phyloP scores from a whole-genome alignment of 495 filamentous ascomycete species.

The Penicillium bialowiezense region DNA sequence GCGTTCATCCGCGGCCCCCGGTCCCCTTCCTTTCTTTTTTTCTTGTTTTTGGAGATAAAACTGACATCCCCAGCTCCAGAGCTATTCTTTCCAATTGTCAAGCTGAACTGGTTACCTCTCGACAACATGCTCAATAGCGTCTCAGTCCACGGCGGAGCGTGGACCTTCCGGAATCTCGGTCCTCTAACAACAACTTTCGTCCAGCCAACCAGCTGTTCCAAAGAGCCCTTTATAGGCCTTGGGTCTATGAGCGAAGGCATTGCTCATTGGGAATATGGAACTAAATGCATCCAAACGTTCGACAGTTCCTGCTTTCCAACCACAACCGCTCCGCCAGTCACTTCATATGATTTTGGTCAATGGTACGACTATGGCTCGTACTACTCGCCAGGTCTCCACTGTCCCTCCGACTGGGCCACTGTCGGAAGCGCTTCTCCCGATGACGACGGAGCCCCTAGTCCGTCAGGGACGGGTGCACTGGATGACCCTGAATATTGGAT shows the following conservation, averaged over 20 bases:
- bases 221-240: not conserved
- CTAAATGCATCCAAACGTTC: not conserved
- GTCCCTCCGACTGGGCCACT: slow-evolving; percentile 10
- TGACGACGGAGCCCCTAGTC: not conserved
- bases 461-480: slow-evolving; percentile 3
- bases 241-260: too few relatives aligned
- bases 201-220: not conserved
- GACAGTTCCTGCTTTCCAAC: not conserved
- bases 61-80: too few relatives aligned
- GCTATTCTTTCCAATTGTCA: too few relatives aligned
- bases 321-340: not conserved
- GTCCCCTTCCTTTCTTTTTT: too few relatives aligned
- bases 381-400: slow-evolving; percentile 12
- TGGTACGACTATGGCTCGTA: not conserved
- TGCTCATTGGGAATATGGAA: not conserved
- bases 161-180: not conserved
- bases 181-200: not conserved
- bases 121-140: too few relatives aligned
- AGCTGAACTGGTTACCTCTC: too few relatives aligned
- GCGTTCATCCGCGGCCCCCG: not conserved
- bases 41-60: too few relatives aligned
- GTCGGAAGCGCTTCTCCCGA: slow-evolving; percentile 8
- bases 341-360: not conserved
- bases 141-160: not conserved
- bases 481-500: too few relatives aligned